Evolutionary conservation across 805 yeast genomes (phyloP).

Genomic region (Suhomyces sp.): DNA sequence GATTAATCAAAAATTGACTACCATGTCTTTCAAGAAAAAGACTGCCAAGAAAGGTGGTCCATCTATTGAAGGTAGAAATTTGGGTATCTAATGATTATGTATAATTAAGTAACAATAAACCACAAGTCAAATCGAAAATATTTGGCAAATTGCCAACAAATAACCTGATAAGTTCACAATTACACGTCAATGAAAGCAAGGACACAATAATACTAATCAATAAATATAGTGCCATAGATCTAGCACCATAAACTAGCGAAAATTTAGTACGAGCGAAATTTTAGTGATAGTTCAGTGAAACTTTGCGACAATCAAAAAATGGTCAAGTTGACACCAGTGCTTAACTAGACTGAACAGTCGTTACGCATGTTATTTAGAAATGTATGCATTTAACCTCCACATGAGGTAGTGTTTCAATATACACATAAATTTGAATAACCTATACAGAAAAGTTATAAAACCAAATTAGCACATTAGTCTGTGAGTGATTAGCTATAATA

Average conservation of each 20-base stretch:
- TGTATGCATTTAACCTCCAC: conserved; percentile 16
- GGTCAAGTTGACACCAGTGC: neutral
- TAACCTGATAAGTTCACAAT: neutral
- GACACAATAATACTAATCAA: too few species aligned
- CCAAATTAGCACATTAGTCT: conserved; percentile 2
- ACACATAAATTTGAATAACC: conserved; percentile 14
- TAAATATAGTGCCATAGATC: too few species aligned
- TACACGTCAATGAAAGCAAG: neutral
- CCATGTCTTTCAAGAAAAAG: conserved; percentile 45
- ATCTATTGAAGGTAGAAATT: conserved; percentile 71
- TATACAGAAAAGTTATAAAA: conserved; percentile 4
- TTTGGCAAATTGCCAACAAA: neutral
- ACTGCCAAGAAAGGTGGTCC: conserved; percentile 64
- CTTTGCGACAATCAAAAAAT: neutral
- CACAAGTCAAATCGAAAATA: neutral
- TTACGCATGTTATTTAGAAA: conserved; percentile 3
- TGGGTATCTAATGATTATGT: conserved; percentile 29
- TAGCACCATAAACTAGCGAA: too few species aligned
- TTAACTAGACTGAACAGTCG: neutral
- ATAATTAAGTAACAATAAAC: conserved; percentile 1
- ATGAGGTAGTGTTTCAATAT: conserved; percentile 15
- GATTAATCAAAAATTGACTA: conserved; percentile 57
- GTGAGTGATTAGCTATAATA: conserved; percentile 1
- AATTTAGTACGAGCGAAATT: too few species aligned
- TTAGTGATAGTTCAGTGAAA: too few species aligned